These are phyloP conservation scores for Aegilops tauschii DNA, from an alignment of 176 grass and related monocot species.

Conservation along the genomic window DNA sequence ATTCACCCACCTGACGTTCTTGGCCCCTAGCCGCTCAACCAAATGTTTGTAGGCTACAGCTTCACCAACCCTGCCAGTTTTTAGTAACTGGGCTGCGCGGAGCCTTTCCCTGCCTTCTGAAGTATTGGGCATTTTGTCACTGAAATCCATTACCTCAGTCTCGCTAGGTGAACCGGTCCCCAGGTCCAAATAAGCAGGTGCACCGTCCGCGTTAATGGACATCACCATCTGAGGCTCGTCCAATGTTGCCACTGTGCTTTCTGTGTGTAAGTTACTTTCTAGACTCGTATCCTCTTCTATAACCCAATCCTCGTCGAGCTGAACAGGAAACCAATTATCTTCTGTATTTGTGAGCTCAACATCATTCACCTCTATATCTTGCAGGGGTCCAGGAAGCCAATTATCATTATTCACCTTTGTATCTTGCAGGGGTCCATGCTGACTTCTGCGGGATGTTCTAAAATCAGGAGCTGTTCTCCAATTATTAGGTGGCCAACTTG, in stretches of 20 bases:
- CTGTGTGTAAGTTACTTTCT: constrained; percentile 27
- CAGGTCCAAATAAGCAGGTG: constrained; percentile 30
- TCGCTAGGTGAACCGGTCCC: constrained; percentile 30
- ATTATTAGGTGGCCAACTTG: constrained; percentile 63
- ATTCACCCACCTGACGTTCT: constrained; percentile 81
- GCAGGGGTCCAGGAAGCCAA: constrained; percentile 25
- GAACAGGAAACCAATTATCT: constrained; percentile 47
- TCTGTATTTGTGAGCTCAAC: constrained; percentile 8
- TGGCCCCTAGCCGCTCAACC: constrained; percentile 40
- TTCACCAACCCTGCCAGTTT: constrained; percentile 72
- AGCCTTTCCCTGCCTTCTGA: constrained; percentile 25
- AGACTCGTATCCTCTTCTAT: constrained; percentile 44
- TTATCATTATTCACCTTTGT: constrained; percentile 35
- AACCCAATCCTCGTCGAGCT: constrained; percentile 69
- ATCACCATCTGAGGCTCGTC: constrained; percentile 38
- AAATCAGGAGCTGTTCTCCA: constrained; percentile 72
- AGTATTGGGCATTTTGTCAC: constrained; percentile 24
- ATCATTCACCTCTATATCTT: background rate
- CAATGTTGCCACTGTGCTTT: constrained; percentile 14
- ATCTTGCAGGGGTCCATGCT: constrained; percentile 8
- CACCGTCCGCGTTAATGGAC: constrained; percentile 30
- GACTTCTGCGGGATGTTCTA: constrained; percentile 31
- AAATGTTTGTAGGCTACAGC: constrained; percentile 65
- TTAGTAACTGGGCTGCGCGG: constrained; percentile 22
- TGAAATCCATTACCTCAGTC: constrained; percentile 26